Evolutionary conservation across 495 filamentous ascomycete species (phyloP).

Genomic region (Hypoxylon fragiforme): DNA sequence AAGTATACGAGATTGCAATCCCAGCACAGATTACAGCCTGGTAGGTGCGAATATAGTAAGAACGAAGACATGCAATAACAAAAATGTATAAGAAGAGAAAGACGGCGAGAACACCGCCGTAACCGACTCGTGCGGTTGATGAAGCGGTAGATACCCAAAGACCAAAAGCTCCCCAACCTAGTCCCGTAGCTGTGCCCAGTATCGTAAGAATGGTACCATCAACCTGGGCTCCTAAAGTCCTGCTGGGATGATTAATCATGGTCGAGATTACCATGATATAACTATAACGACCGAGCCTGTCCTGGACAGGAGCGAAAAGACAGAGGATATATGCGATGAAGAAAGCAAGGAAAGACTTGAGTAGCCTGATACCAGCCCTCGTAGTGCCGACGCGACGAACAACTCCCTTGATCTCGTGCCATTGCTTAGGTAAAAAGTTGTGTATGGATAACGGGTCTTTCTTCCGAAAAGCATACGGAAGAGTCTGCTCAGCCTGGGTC

Average conservation of each 20-base stretch:
- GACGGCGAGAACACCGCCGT: slow-evolving; percentile 55
- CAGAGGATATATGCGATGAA: slow-evolving; percentile 59
- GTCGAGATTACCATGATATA: slow-evolving; percentile 58
- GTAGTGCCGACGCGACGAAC: slow-evolving; percentile 43
- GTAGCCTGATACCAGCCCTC: slow-evolving; percentile 51
- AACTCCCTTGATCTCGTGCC: slow-evolving; percentile 42
- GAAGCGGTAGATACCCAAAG: slow-evolving; percentile 56
- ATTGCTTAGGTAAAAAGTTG: slow-evolving; percentile 52
- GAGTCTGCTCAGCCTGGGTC: slow-evolving; percentile 42
- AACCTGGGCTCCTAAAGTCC: slow-evolving; percentile 58
- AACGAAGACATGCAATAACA: slow-evolving; percentile 53
- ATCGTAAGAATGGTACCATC: slow-evolving; percentile 58
- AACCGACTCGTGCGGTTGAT: slow-evolving; percentile 45
- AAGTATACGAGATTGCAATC: slow-evolving; percentile 56
- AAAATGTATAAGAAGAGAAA: slow-evolving; percentile 58
- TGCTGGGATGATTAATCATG: slow-evolving; percentile 56
- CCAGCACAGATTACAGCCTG: slow-evolving; percentile 58
- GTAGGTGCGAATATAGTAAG: slow-evolving; percentile 57
- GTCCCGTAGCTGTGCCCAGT: slow-evolving; percentile 56
- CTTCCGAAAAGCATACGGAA: slow-evolving; percentile 44
- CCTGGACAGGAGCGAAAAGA: slow-evolving; percentile 48
- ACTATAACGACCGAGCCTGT: slow-evolving; percentile 54
- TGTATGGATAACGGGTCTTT: slow-evolving; percentile 46
- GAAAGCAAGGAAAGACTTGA: slow-evolving; percentile 57
- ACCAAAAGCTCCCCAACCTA: slow-evolving; percentile 58